Percentiles rank a stretch among this genome's conserved stretches.
Conservation (phyloP, 1,139 yeast genomes). For the Pichia sorboxylosa region DNA sequence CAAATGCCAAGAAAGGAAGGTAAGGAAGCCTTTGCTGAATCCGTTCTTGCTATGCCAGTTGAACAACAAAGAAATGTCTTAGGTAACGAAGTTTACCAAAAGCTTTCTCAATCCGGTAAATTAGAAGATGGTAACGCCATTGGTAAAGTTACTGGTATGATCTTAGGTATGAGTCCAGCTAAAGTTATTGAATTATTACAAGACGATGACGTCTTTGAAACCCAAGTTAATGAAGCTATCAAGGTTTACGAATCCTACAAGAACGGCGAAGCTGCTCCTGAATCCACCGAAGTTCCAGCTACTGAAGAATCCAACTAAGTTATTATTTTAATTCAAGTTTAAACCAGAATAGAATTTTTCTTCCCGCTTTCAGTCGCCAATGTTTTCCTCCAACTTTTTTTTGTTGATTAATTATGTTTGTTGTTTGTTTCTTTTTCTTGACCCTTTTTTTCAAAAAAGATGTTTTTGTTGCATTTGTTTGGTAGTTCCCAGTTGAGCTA, state of each 20-base stretch:
- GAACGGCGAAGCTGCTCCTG: slow-evolving; percentile 19
- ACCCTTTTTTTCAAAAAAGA: too few relatives aligned
- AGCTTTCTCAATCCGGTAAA: slow-evolving; percentile 82
- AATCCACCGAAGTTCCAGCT: slow-evolving; percentile 8
- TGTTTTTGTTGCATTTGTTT: not conserved
- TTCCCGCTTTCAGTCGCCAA: not conserved
- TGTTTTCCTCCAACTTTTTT: not conserved
- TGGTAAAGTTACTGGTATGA: slow-evolving; percentile 98
- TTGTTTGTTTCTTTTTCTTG: slow-evolving; percentile 10
- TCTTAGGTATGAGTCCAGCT: slow-evolving; percentile 87
- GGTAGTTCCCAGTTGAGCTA: too few relatives aligned
- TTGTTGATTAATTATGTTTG: slow-evolving; percentile 5
- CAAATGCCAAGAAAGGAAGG: slow-evolving; percentile 11
- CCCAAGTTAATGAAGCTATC: slow-evolving; percentile 90
- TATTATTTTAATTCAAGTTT: too few relatives aligned
- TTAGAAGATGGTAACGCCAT: slow-evolving; percentile 84
- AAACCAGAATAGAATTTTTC: not conserved
- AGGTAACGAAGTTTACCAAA: slow-evolving; percentile 96
- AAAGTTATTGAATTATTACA: slow-evolving; percentile 83
- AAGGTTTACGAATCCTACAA: slow-evolving; percentile 85
- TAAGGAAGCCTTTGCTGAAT: slow-evolving; percentile 14
- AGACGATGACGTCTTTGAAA: slow-evolving; percentile 81
- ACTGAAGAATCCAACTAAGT: too few relatives aligned
- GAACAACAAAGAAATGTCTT: slow-evolving; percentile 94
- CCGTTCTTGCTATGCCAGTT: slow-evolving; percentile 39